Base-by-base conservation (phyloP, 441 rosid genomes). In the Jatropha podagrica region DNA sequence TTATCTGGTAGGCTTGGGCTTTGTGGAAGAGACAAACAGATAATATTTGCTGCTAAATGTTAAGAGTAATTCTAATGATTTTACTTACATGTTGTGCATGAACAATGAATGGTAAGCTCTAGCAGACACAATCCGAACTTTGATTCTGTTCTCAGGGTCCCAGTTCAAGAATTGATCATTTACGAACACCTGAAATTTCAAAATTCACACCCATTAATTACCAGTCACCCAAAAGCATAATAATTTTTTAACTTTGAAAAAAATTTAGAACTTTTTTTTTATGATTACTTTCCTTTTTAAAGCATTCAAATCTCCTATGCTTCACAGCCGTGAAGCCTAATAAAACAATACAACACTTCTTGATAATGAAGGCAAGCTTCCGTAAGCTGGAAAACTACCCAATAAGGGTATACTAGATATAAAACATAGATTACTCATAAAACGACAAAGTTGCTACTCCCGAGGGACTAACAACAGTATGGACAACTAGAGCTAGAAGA, bases 71-170 rank as follows among this genome's bases (percentile, higher is more conserved):
- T 26, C 49, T 26, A 26, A 59, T 42, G 32, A 26, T 74, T 75
- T 76, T 68, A 89, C 98, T 93, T 89, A 95, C 99, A 95, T 93
- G 89, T 95, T 91, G 85, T 95, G 96, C 99, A 95, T 95, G 85
- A 95, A 93, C 79, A 95, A 79, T 60, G 99, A 92, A 86, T 95
- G 99, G 75, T 95, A 95, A n/a, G 98, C 99, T 78, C 98, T 92
- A 37, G 99, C 99, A 54, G 99, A 93, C 17, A 95, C 97, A 78
- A 95, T 95, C 74, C 99, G 81, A 81, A 95, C 99, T 89, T 95
- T 95, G 90, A 95, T 85, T 85, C 84, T 85, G 90, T 93, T 84
- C 84, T 84, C 81, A 2, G 91, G 90, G 76, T 93, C 99, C 98
- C 98, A 93, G 77, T 93, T 95, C 82, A 95, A 82, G 89, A 77